Base-by-base conservation (phyloP, 768 basidiomycete species). In the Roridomyces roridus region DNA sequence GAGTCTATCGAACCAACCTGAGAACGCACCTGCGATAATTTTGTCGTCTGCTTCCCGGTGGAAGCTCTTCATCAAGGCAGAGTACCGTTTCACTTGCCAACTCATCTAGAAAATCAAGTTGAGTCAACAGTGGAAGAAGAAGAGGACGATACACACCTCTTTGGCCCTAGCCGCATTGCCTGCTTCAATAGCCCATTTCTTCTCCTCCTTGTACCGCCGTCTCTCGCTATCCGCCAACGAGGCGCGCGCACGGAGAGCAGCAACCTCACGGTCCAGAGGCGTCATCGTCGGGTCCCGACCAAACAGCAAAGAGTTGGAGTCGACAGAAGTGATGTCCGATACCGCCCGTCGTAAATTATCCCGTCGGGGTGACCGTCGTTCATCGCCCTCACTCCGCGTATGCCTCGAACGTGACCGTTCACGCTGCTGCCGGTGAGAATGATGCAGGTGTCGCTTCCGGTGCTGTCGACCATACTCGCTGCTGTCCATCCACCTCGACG, bases 221-320 rank as follows among this genome's bases (percentile, higher is more conserved):
- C 89, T 83, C 72, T 94, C 91, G 57, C 86, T 91, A 63, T 92
- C 92, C 23, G 92, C 92, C 55, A 92, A 72, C 18, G 89, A 87
- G 8, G 92, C 92, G 24, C 89, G 83, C 43, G 90, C 85, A 44
- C 91, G 82, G 20, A 94, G 79, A 14, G 83, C 77, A 28, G 87
- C 86, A n/a, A 92, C 81, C 65, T 92, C 89, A 26, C 89, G 84
- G 65, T 92, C 88, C 29, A 84, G 72, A 7, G 87, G 85, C 20
- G 85, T 80, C 61, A 78, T 76, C 24, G 80, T 73, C n/a, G 62
- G 69, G 36, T 78, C 76, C 6, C 85, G 82, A 39, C 85, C 86
- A 59, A 89, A 76, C 62, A 84, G 76, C 49, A 87, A 87, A 24
- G 88, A 87, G 42, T 80, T 77, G 18, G 88, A 87, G 60, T 89